phyloP scores from a whole-genome alignment of 75 land plant species.

The Sequoiadendron giganteum region DNA sequence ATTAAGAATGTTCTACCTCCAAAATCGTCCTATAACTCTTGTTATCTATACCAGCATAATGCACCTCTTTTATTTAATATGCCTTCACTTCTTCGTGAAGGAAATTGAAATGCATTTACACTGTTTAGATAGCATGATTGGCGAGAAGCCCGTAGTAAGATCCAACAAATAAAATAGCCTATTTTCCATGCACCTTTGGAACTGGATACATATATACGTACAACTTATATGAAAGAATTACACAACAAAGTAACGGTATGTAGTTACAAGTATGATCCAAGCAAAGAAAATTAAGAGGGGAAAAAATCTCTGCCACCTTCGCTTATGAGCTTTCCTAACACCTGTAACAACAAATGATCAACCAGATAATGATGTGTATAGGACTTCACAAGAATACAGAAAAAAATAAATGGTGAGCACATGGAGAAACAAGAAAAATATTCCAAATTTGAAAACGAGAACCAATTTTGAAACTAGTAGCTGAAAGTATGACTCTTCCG shows the following conservation, averaged over 20 bases:
- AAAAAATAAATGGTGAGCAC: no score
- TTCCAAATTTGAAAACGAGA: not conserved
- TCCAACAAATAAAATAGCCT: not conserved
- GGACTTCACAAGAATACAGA: not conserved
- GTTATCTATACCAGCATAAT: not conserved
- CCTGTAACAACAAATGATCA: not conserved
- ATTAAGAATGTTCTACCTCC: not conserved
- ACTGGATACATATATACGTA: constrained; percentile 6
- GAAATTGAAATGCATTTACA: not conserved
- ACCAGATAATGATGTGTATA: not conserved
- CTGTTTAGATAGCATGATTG: not conserved
- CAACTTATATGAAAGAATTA: not conserved
- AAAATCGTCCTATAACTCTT: not conserved
- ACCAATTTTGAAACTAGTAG: not conserved
- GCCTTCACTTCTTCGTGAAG: constrained; percentile 7
- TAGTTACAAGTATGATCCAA: constrained; percentile 8
- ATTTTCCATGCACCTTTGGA: constrained; percentile 8
- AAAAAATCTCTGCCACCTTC: not conserved
- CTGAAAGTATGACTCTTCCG: not conserved
- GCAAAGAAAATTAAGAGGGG: not conserved
- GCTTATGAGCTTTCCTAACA: not conserved
- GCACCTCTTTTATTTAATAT: constrained; percentile 6
- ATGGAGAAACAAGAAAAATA: not conserved
- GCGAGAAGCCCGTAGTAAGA: constrained; percentile 5
- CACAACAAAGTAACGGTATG: not conserved